These are phyloP conservation scores for Nothopassalora personata DNA, from an alignment of 2,329 filamentous ascomycete genomes.

Conservation along the genomic window DNA sequence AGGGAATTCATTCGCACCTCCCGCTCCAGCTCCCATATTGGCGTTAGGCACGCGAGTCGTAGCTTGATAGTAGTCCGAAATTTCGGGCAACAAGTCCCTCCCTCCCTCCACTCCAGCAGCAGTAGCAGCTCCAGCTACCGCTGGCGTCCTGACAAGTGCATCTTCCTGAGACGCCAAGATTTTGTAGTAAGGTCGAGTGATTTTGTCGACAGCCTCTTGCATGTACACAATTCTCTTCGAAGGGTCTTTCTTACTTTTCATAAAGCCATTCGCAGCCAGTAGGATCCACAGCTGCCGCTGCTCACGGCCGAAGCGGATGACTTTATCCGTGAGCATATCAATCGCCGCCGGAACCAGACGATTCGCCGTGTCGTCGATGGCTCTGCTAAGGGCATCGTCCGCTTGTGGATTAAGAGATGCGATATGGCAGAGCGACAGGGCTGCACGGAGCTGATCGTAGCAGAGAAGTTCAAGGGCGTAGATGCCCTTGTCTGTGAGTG, in stretches of 20 bases:
- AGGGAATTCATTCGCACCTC: neutral
- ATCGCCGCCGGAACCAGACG: slow-evolving; percentile 23
- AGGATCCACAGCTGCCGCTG: slow-evolving; percentile 30
- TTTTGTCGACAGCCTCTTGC: slow-evolving; percentile 30
- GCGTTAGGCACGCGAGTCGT: neutral
- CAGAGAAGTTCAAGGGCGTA: slow-evolving; percentile 26
- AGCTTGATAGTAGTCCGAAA: neutral
- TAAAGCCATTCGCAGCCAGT: slow-evolving; percentile 25
- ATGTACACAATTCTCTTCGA: slow-evolving; percentile 22
- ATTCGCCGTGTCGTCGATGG: slow-evolving; percentile 22
- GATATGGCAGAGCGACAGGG: slow-evolving; percentile 27
- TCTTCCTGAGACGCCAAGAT: slow-evolving; percentile 31
- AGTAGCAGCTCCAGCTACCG: neutral
- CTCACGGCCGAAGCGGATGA: slow-evolving; percentile 27
- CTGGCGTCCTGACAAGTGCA: neutral
- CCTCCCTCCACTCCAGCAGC: neutral
- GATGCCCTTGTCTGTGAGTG: slow-evolving; percentile 21
- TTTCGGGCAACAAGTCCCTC: neutral
- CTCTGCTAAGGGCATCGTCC: slow-evolving; percentile 19
- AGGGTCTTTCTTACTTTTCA: slow-evolving; percentile 25
- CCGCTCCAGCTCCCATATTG: neutral
- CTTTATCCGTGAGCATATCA: slow-evolving; percentile 28
- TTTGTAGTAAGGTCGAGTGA: slow-evolving; percentile 28
- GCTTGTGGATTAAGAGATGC: slow-evolving; percentile 20
- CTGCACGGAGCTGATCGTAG: slow-evolving; percentile 28